These are phyloP conservation scores for Rhodotorula diobovata DNA, from an alignment of 768 basidiomycete genomes.

Conservation along the genomic window DNA sequence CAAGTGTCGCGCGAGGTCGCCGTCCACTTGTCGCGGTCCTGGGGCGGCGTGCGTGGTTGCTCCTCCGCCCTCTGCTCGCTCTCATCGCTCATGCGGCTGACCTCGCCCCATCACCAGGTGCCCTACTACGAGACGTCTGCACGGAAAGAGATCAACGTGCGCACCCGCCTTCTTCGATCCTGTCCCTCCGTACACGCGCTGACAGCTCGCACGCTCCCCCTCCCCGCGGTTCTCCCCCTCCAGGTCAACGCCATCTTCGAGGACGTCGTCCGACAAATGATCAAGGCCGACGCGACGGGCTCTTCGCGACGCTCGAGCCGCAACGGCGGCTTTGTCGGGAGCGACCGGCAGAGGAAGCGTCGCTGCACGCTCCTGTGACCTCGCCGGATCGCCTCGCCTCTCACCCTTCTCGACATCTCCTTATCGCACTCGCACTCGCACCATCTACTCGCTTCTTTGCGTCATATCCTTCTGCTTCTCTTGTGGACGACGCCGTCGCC, in stretches of 20 bases:
- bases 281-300: slow-evolving; percentile 8
- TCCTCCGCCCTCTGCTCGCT: no score
- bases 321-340: neutral
- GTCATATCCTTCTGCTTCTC: no score
- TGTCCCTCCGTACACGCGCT: no score
- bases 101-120: neutral
- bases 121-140: slow-evolving; percentile 43
- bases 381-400: neutral
- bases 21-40: slow-evolving; percentile 32
- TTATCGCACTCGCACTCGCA: neutral
- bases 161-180: neutral
- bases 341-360: neutral
- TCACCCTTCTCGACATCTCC: neutral
- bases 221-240: no score
- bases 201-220: neutral
- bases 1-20: slow-evolving; percentile 41
- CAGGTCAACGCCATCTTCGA: slow-evolving; percentile 37
- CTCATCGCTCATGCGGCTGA: neutral
- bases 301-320: neutral
- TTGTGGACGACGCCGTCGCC: no score
- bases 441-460: no score
- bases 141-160: slow-evolving; percentile 42
- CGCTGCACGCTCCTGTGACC: slow-evolving; percentile 16
- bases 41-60: slow-evolving; percentile 36
- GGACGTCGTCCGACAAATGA: slow-evolving; percentile 42